Percentiles rank a stretch among this genome's conserved stretches.
Evolutionary conservation across 805 yeast genomes (phyloP).

Genomic region (Schizosaccharomyces cryophilus): DNA sequence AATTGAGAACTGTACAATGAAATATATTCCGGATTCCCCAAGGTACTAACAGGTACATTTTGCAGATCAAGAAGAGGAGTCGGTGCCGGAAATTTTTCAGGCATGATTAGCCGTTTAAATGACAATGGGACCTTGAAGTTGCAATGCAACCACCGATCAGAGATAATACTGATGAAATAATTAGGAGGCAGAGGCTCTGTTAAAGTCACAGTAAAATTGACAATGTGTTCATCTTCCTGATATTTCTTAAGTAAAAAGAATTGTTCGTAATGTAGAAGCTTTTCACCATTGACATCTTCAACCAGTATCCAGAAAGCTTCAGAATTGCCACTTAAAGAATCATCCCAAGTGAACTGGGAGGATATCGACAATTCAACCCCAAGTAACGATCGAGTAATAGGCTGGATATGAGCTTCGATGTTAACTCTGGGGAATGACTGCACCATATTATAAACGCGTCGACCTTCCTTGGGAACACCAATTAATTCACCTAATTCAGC

Average conservation of each 20-base stretch:
- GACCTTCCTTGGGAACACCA: constrained; percentile 43
- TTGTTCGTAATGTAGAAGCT: constrained; percentile 32
- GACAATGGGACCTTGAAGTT: constrained; percentile 37
- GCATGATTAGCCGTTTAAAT: constrained; percentile 27
- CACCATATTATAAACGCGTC: constrained; percentile 25
- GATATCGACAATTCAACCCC: constrained; percentile 38
- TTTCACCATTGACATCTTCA: constrained; percentile 68
- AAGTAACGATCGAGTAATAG: constrained; percentile 47
- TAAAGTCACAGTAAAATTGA: constrained; percentile 43
- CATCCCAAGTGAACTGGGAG: constrained; percentile 66
- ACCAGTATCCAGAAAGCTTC: constrained; percentile 49
- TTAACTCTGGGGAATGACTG: constrained; percentile 48
- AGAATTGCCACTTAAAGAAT: constrained; percentile 30
- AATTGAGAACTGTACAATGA: constrained; percentile 22
- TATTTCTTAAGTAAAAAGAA: constrained; percentile 27
- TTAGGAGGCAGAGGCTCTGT: constrained; percentile 38
- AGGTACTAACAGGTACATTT: constrained; percentile 23
- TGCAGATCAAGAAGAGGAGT: constrained; percentile 32
- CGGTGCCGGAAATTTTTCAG: constrained; percentile 38
- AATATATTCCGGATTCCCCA: constrained; percentile 25
- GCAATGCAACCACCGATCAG: constrained; percentile 72
- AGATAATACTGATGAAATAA: constrained; percentile 43
- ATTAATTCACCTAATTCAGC: constrained; percentile 68
- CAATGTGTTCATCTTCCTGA: constrained; percentile 26
- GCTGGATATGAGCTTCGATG: constrained; percentile 39